Percentiles rank a stretch among this genome's conserved stretches.
phyloP scores from a whole-genome alignment of 495 filamentous ascomycete species.

The Aspergillus sparsus region DNA sequence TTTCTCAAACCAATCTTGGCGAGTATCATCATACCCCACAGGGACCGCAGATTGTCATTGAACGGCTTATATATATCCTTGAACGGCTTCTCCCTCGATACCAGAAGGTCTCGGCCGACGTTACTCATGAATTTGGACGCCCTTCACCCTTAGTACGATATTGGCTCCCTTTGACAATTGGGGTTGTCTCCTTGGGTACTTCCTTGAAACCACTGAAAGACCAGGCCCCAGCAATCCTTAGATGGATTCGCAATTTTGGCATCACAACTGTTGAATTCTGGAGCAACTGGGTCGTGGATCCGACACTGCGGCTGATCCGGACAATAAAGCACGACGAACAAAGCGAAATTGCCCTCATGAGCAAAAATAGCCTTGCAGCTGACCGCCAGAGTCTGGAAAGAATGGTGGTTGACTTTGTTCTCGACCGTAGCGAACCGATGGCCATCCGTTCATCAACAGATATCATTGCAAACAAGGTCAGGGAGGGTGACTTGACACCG shows the following conservation, averaged over 20 bases:
- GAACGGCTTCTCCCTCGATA: conserved; percentile 61
- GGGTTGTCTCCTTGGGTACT: conserved; percentile 74
- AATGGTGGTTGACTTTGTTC: conserved; percentile 95
- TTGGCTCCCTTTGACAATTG: conserved; percentile 70
- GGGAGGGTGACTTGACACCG: conserved; percentile 89
- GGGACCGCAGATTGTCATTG: conserved; percentile 60
- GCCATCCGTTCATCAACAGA: conserved; percentile 43
- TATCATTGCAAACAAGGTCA: conserved; percentile 72
- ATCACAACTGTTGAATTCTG: conserved; percentile 84
- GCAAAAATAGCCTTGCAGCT: conserved; percentile 80
- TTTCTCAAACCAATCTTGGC: conserved; percentile 34
- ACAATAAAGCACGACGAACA: conserved; percentile 90
- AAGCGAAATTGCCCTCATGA: conserved; percentile 95
- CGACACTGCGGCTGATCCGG: conserved; percentile 74
- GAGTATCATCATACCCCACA: conserved; percentile 26
- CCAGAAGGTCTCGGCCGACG: conserved; percentile 43
- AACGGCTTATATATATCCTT: conserved; percentile 67
- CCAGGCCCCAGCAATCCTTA: conserved; percentile 67
- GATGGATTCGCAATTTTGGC: conserved; percentile 76
- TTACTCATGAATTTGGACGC: conserved; percentile 64
- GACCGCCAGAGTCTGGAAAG: conserved; percentile 90
- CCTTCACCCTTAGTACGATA: conserved; percentile 78
- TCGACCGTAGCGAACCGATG: conserved; percentile 65
- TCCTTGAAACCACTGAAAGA: conserved; percentile 73
- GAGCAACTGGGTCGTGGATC: conserved; percentile 92